Base-by-base conservation (phyloP, 2,329 filamentous ascomycete species). In the Aspergillus chevalieri region DNA sequence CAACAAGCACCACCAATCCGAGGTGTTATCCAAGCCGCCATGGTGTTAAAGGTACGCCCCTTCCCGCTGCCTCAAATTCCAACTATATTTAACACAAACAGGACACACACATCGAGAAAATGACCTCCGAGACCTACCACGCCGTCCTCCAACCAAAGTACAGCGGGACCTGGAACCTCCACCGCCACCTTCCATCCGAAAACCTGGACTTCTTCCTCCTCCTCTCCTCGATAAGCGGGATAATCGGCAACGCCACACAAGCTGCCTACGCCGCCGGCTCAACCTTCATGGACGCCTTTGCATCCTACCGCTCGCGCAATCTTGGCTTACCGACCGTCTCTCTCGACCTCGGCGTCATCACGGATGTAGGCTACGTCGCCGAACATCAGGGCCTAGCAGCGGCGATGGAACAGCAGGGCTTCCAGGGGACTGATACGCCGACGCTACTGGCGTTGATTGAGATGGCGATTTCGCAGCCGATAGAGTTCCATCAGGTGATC, bases 181-280 rank as follows among this genome's bases (percentile, higher is more conserved):
- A 67, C 49, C 43, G 47, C 4, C 42, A 57, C 19, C 50, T 64
- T 4, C 62, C 55, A 8, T 10, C 22, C 1, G 33, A 66, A 38
- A n/a, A 6, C 8, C 45, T 65, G 5, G 69, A 72, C 49, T 74
- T 73, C 51, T 73, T 74, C 55, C 47, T 73, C 45, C 61, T 69
- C 50, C 57, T 72, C 8, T 70, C 67, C 0, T 74, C 71, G 3
- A 57, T 67, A 3, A 67, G 68, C 45, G 68, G 69, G 2, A 54
- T 76, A 6, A 58, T 75, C 3, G 76, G 76, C 4, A 75, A 76
- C 43, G 54, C 68, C 2, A 70, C 71, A 3, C 64, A 79, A 49
- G 65, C 74, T 10, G 73, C 68, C 46, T 74, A 74, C 50, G 63
- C 64, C 6, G 65, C 70, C 2, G 70, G 59, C 6, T 64, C 63